phyloP scores from a whole-genome alignment of 495 filamentous ascomycete genomes.

The Talaromyces liani region DNA sequence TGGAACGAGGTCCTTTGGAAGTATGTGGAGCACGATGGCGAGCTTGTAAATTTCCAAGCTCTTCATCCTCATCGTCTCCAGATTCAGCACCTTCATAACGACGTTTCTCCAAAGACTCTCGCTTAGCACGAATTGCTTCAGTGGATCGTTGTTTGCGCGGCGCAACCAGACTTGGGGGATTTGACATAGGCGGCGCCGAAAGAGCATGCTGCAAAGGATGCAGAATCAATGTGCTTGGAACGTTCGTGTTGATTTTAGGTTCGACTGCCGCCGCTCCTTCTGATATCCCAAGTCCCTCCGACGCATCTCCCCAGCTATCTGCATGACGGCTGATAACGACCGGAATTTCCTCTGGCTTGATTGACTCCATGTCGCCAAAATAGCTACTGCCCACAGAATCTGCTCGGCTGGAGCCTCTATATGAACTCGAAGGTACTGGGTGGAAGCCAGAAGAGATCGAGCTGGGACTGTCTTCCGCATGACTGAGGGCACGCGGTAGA shows the following conservation, averaged over 20 bases:
- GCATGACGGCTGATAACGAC: conserved; percentile 65
- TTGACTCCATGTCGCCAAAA: conserved; percentile 76
- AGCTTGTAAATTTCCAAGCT: conserved; percentile 56
- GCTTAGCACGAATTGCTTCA: conserved; percentile 70
- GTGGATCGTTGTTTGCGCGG: conserved; percentile 64
- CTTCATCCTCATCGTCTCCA: conserved; percentile 89
- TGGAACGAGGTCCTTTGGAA: conserved; percentile 40
- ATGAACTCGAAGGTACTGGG: conserved; percentile 61
- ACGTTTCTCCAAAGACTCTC: conserved; percentile 67
- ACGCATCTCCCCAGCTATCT: conserved; percentile 63
- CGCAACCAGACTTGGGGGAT: conserved; percentile 33
- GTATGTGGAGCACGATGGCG: conserved; percentile 49
- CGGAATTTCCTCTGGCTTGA: conserved; percentile 70
- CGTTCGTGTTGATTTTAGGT: conserved; percentile 16
- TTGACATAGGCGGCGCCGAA: conserved; percentile 62
- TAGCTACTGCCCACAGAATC: conserved; percentile 82
- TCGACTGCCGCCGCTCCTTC: conserved; percentile 34
- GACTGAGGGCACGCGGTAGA: conserved; percentile 49
- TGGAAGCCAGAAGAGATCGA: conserved; percentile 74
- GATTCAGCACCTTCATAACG: conserved; percentile 75
- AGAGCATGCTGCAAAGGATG: conserved; percentile 53
- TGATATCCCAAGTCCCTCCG: conserved; percentile 64
- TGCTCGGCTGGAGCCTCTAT: conserved; percentile 67
- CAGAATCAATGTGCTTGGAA: neutral
- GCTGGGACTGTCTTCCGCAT: conserved; percentile 73